These are phyloP conservation scores for Cryptosporidium ryanae DNA, from an alignment of 169 alveolate genomes.

Conservation along the genomic window DNA sequence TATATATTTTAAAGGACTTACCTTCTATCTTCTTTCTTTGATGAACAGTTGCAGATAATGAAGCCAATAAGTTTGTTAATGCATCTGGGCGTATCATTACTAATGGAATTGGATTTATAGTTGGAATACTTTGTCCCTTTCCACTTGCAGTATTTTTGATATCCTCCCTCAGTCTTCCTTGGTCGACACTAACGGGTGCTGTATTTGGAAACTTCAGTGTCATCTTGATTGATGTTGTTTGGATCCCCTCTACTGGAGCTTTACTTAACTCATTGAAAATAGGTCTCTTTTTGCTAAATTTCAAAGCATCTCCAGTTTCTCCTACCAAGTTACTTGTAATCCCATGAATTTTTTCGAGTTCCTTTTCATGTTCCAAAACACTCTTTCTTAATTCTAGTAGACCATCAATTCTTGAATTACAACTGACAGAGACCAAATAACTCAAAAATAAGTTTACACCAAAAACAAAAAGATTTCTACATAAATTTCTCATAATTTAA, in stretches of 20 bases:
- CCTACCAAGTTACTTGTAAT: constrained; percentile 49
- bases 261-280: constrained; percentile 33
- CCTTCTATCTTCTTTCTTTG: constrained; percentile 64
- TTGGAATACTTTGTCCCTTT: constrained; percentile 10
- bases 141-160: constrained; percentile 45
- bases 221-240: constrained; percentile 63
- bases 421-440: background rate
- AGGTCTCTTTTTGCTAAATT: constrained; percentile 48
- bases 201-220: constrained; percentile 65
- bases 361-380: constrained; percentile 60
- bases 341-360: constrained; percentile 56
- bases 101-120: constrained; percentile 64
- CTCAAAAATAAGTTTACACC: background rate
- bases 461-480: constrained; percentile 16
- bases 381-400: constrained; percentile 25
- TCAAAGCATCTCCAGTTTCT: constrained; percentile 70
- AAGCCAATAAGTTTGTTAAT: constrained; percentile 45
- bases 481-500: constrained; percentile 12
- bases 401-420: constrained; percentile 22
- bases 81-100: constrained; percentile 73
- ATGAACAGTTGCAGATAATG: constrained; percentile 72
- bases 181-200: constrained; percentile 48
- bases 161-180: constrained; percentile 61
- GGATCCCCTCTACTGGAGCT: constrained; percentile 17
- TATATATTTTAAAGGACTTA: constrained; percentile 9